Conservation (phyloP, 805 yeast species). For the Candida easanensis region DNA sequence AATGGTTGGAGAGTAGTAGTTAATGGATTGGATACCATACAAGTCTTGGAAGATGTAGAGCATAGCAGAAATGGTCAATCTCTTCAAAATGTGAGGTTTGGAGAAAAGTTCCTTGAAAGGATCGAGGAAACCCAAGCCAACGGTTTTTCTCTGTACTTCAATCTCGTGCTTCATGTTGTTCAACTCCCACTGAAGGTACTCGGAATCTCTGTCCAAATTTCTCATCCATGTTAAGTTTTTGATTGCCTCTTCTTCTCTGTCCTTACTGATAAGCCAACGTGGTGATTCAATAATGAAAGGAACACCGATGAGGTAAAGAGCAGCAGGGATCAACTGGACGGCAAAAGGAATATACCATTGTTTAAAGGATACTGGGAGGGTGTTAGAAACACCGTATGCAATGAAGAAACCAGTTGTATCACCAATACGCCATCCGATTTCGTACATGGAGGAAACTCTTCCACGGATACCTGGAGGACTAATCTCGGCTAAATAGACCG, state of each 20-base stretch:
- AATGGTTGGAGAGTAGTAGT: conserved; percentile 50
- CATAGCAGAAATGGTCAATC: conserved; percentile 37
- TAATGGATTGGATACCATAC: conserved; percentile 49
- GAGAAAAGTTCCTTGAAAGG: conserved; percentile 37
- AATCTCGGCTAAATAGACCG: conserved; percentile 44
- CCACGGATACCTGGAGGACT: conserved; percentile 46
- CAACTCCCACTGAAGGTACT: conserved; percentile 40
- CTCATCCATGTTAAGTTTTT: conserved; percentile 37
- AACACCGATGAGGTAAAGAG: conserved; percentile 38
- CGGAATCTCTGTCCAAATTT: conserved; percentile 35
- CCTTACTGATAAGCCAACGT: conserved; percentile 38
- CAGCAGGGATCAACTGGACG: conserved; percentile 44
- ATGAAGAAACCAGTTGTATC: conserved; percentile 12
- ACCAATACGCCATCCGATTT: conserved; percentile 14
- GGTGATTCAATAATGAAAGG: conserved; percentile 44
- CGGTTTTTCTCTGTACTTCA: conserved; percentile 24
- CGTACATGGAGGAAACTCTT: conserved; percentile 23
- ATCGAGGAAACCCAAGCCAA: conserved; percentile 38
- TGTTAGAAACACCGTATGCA: conserved; percentile 9
- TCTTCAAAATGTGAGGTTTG: conserved; percentile 30
- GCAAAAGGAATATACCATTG: conserved; percentile 52
- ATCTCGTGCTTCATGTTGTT: conserved; percentile 28
- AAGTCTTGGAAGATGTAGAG: conserved; percentile 44
- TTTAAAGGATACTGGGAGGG: conserved; percentile 9
- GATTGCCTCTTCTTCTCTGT: conserved; percentile 35